Base-by-base conservation (phyloP, 2,329 filamentous ascomycete genomes). In the Apiospora saccharicola region DNA sequence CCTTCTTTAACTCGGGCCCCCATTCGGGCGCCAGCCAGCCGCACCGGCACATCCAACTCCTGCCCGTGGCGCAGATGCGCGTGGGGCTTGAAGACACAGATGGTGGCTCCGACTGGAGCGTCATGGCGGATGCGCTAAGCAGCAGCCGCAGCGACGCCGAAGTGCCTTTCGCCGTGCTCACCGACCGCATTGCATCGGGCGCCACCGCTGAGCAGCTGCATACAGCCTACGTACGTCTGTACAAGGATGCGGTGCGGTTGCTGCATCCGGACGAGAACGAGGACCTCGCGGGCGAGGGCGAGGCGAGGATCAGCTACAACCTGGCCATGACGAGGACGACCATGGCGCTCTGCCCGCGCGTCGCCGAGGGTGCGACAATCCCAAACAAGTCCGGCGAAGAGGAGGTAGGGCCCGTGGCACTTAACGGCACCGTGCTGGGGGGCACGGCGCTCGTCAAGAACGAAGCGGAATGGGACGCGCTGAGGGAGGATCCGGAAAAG, bases 1-100 rank as follows among this genome's bases (percentile, higher is more conserved):
- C 88, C 0, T 93, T 93, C 78, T 93, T 92, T 85, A 94, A 94
- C 80, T 91, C 89, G 44, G 92, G 92, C 1, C 80, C 85, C 14
- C 86, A 91, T 77, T 93, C 91, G 5, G 92, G 92, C 3, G 91
- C 92, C 1, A 92, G 90, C 75, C 92, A 94, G 79, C 88, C 92
- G 16, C 92, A 94, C 78, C 82, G 92, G 4, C 92, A 94, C 77
- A 80, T 94, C 37, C 92, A 94, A 80, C 86, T 94, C n/a, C 81
- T 94, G 4, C 91, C 91, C 0, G 85, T 93, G 0, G 85, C 88
- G 10, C 82, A 85, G 24, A 94, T 94, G 91, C 85, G 82, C 47
- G 85, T 86, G 16, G 90, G 89, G 0, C 75, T 90, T 7, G 80
- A 79, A 0, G 69, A 74, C 14, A 73, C 76, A 5, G 73, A 73